Percentiles rank a stretch among this genome's conserved stretches.
phyloP scores from a whole-genome alignment of 1,139 yeast species.

The Yamadazyma atlantica region DNA sequence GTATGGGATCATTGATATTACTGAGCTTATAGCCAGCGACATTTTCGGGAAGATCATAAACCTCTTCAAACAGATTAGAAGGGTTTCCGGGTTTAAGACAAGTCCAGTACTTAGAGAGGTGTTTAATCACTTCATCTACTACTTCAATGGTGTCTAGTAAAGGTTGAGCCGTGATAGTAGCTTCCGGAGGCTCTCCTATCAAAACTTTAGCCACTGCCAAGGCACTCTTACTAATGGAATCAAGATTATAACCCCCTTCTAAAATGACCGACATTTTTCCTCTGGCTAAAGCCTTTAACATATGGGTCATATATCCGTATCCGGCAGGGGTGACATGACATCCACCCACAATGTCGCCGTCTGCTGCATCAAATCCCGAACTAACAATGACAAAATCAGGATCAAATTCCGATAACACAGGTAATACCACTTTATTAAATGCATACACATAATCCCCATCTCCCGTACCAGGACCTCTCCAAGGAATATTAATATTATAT shows the following conservation, averaged over 20 bases:
- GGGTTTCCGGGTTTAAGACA: constrained; percentile 72
- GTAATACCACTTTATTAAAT: constrained; percentile 83
- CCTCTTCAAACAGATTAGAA: constrained; percentile 37
- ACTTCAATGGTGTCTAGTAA: constrained; percentile 79
- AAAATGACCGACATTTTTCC: constrained; percentile 88
- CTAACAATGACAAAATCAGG: constrained; percentile 93
- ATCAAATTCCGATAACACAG: constrained; percentile 82
- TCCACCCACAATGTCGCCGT: constrained; percentile 97
- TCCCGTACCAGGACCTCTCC: constrained; percentile 91
- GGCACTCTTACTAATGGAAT: constrained; percentile 87
- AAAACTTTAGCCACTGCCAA: constrained; percentile 88
- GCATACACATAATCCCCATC: constrained; percentile 97
- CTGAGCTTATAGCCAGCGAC: constrained; percentile 36
- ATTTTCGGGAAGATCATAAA: constrained; percentile 32
- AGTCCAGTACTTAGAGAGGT: constrained; percentile 88
- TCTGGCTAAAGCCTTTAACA: constrained; percentile 80
- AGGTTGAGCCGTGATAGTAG: constrained; percentile 59
- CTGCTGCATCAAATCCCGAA: constrained; percentile 98
- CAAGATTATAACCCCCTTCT: constrained; percentile 96
- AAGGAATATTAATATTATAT: constrained; percentile 83
- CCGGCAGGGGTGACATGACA: constrained; percentile 96
- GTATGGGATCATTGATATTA: constrained; percentile 67
- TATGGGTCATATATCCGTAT: constrained; percentile 94
- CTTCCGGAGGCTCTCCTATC: constrained; percentile 94
- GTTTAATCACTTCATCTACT: constrained; percentile 77